Base-by-base conservation (phyloP, 495 filamentous ascomycete species). In the Penicillium pancosmium region DNA sequence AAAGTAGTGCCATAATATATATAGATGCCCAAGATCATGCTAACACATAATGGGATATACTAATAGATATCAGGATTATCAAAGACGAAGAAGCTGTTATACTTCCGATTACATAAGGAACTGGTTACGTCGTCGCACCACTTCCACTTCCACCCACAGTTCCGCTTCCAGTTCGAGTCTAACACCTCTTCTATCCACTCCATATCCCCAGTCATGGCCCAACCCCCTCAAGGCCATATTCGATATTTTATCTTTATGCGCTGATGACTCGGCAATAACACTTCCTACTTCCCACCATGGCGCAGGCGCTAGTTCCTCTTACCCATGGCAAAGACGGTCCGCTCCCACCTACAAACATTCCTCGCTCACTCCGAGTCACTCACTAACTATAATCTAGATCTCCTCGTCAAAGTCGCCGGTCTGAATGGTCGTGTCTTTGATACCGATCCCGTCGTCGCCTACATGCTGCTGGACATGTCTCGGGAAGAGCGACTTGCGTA, bases 381-480 rank as follows among this genome's bases (percentile, higher is more conserved):
- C 16, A 53, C 49, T 62, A 11, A 60, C 38, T 13, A 27, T 18
- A 3, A 52, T 18, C 21, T 23, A 71, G 69, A 64, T 9, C 44
- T 56, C 34, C 58, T 72, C 6, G 18, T 25, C 2, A 31, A 52
- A 9, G 69, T 64, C 25, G 62, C 69, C 9, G 33, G 35, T 4
- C 21, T 72, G 19, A 66, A 69, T 15, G 64, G 67, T 9, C 64
- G 56, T 10, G 65, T 62, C 23, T 72, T 72, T 16, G 58, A 59
- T 23, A 60, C 53, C 4, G 69, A 72, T 25, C 69, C 69, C 0
- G 62, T 69, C 40, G 53, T 72, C n/a, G 36, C 62, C 0, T 72
- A 72, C 58, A 69, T 69, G 67, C 54, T 72, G 4, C 56, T 72
- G 1, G 55, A 61, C 5, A 58, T 69, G 60, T 55, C 67, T 18